Base-by-base conservation (phyloP, 352 stramenopile genomes). In the Phytophthora sojae region DNA sequence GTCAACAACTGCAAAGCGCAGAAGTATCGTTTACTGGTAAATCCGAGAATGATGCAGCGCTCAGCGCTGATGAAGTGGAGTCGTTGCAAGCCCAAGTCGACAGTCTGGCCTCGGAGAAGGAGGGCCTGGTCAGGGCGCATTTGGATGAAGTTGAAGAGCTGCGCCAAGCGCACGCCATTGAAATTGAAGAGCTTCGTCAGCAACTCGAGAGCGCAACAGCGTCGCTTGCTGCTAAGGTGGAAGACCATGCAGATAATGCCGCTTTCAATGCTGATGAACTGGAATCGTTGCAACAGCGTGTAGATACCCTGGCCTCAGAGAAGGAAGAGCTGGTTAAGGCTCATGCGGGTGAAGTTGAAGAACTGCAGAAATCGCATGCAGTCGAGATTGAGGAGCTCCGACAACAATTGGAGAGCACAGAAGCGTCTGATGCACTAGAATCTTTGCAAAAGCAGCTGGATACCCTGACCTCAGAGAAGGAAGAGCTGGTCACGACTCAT, bases 171-270 rank as follows among this genome's bases (percentile, higher is more conserved):
- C 55, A 60, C n/a, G 30, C 35, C 44, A 17, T 53, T 15, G 56
- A 62, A 39, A 37, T 62, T 6, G 39, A 54, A 25, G 45, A 73
- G 21, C 61, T 75, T 15, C 67, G 45, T 19, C 58, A 65, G 3
- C 63, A 76, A 62, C 15, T 81, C 1, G 71, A 82, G 39, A 47
- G 54, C 32, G 42, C 23, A 26, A 9, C 47, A 77, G 26, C 57
- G 70, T 25, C 67, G 42, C 37, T 45, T 45, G 9, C 37, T 45
- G 37, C 37, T 12, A 12, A 45, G 37, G 9, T 6, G 9, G 9
- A 45, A 45, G 7, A 45, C 2, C 2, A 17, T 45, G 37, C 37
- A 17, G 37, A 17, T 2, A 29, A 42, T 15, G 35, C 12, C 7
- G 35, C 35, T 42, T 15, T 15, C 7, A 69, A 61, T 44, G 42